Evolutionary conservation across 805 yeast species (phyloP), one percentile per base, ranked within the genome.

Genomic region (Candida takata): DNA sequence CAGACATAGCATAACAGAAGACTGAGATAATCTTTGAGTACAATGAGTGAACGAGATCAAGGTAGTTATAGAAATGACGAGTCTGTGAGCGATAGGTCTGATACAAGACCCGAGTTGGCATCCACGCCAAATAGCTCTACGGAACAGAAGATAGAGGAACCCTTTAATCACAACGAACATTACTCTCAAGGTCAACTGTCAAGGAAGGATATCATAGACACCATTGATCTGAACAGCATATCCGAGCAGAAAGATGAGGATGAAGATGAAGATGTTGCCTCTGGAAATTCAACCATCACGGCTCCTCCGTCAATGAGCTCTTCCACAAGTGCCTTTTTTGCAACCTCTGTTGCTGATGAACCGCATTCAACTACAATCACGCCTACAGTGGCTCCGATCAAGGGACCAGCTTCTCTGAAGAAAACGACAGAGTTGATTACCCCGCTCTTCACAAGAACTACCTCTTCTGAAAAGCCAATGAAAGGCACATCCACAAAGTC

Each of bases 391-490:
- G 29, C 35, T 7, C 21, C 33, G 8, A 20, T 32, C 25, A 41
- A 37, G 21, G 20, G 41, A 7, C 10, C 36, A 2, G 18, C 31
- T 13, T 33, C 27, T 3, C 27, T 33, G 16, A 12, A 26, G 19
- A 49, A 44, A 38, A 50, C 48, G 38, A 48, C 51, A 33, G 54
- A 51, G 4, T 23, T 40, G 3, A 44, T 43, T 13, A 48, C 52
- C 23, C 56, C 57, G 0, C 25, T 48, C 11, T 52, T 47, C 14
- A 43, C 57, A 3, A 45, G 56, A 24, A 33, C 54, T 3, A 45
- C 40, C 12, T 50, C 56, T 0, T 43, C 47, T 3, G 57, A 52
- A 16, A 50, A 51, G 24, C 4, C 43, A 2, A 37, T 43, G 13
- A 37, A 43, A 12, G 16, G 30, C 4, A 35, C 35, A n/a, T 37